Evolutionary conservation across 1,284 basidiomycete genomes (phyloP).

Genomic region (Ustilago bromivora): DNA sequence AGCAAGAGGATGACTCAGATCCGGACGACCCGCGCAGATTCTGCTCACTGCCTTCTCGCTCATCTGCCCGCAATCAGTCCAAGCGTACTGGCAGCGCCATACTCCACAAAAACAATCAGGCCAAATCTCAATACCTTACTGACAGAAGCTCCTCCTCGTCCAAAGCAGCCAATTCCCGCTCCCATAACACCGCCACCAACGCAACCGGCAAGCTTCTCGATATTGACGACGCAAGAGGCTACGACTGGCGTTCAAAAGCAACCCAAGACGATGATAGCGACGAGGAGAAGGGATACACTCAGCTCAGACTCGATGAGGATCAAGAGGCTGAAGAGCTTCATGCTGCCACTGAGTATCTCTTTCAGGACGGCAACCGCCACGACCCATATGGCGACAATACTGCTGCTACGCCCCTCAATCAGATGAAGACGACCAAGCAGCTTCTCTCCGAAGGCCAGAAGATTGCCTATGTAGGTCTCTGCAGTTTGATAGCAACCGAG

Average conservation of each 20-base stretch:
- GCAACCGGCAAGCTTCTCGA: constrained; percentile 64
- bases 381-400: constrained; percentile 52
- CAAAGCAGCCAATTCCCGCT: constrained; percentile 9
- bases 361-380: constrained; percentile 57
- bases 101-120: constrained; percentile 26
- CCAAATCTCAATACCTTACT: constrained; percentile 26
- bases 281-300: constrained; percentile 64
- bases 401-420: constrained; percentile 64
- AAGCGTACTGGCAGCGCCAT: constrained; percentile 20
- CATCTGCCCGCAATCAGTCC: constrained; percentile 17
- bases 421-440: constrained; percentile 68
- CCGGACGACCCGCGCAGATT: constrained; percentile 49
- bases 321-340: constrained; percentile 66
- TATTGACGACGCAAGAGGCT: constrained; percentile 67
- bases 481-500: constrained; percentile 62
- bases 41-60: constrained; percentile 34
- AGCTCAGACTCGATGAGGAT: constrained; percentile 67
- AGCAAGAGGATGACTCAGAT: constrained; percentile 48
- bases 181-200: constrained; percentile 46
- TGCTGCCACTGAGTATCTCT: constrained; percentile 67
- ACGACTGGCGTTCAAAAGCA: constrained; percentile 64
- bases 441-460: constrained; percentile 67
- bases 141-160: constrained; percentile 13
- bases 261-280: constrained; percentile 49
- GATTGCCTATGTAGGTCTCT: constrained; percentile 68